Evolutionary conservation across 2,329 filamentous ascomycete species (phyloP), one percentile per base, ranked within the genome.

Genomic region (Phialophora macrospora): DNA sequence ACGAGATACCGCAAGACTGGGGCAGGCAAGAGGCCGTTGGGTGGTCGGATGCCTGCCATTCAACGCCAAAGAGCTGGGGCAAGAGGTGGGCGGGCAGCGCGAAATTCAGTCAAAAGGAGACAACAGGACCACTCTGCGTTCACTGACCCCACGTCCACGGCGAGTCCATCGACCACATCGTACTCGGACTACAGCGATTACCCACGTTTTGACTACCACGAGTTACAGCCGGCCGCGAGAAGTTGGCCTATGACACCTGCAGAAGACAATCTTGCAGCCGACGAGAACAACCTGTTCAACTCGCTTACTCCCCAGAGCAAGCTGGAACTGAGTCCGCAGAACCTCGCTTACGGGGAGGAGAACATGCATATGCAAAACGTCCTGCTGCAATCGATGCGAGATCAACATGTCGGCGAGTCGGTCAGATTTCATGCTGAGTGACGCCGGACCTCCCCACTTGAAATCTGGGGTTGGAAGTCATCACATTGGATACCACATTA

Each of bases 1-100:
- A 97, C 94, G 1, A 82, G 89, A 69, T 93, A 91, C 76, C 86
- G 90, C 70, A 73, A 79, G 65, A 72, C 75, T 58, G 73, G 74
- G 17, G 74, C 74, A 62, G 74, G 73, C 67, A 82, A 79, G 68
- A 80, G 78, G 67, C 64, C 72, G n/a, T 69, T 71, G 46, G 75
- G 71, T 66, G 74, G 76, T 44, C 76, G 80, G n/a, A 70, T 74
- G 22, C 75, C 78, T 32, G 76, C 75, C 20, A 74, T 77, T 63
- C 74, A 78, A 66, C 76, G 78, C 63, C 78, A 79, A 68, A 73
- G 74, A 58, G 78, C 79, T 34, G 80, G 78, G 62, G 76, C 77
- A 9, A 79, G 76, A 68, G 78, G 78, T 14, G 78, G 79, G 7
- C 78, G 75, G 65, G 76, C 77, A 46, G 74, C 76, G 17, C 79